Conservation (phyloP, 345 rosid genomes). For the Populus simonii region DNA sequence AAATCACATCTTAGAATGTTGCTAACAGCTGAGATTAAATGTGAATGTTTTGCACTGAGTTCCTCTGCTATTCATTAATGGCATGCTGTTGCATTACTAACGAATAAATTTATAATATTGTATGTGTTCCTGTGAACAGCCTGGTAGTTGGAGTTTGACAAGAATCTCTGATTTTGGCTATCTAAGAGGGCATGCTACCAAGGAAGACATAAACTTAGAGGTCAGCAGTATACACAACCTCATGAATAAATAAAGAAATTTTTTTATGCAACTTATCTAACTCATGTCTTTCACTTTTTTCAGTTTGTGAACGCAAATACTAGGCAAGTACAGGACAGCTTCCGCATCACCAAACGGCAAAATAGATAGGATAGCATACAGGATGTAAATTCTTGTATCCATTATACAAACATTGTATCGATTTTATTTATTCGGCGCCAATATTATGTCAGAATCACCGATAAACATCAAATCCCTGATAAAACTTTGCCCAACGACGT, state of each 20-base stretch:
- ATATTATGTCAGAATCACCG: too few relatives aligned
- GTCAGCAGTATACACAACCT: slow-evolving; percentile 21
- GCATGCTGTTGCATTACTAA: too few relatives aligned
- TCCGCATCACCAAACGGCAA: slow-evolving; percentile 37
- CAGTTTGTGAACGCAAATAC: slow-evolving; percentile 49
- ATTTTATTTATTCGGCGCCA: too few relatives aligned
- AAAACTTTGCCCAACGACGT: too few relatives aligned
- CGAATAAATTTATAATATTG: neutral
- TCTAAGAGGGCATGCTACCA: slow-evolving; percentile 47
- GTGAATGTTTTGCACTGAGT: too few relatives aligned
- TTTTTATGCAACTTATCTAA: neutral
- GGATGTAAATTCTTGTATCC: neutral
- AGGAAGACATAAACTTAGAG: slow-evolving; percentile 41
- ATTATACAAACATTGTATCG: too few relatives aligned
- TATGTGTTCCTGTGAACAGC: slow-evolving; percentile 16
- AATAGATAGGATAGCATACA: neutral
- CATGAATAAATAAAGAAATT: too few relatives aligned
- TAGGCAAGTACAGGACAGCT: slow-evolving; percentile 37
- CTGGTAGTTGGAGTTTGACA: slow-evolving; percentile 43
- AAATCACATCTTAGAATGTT: too few relatives aligned
- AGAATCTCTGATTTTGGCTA: slow-evolving; percentile 52
- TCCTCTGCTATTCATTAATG: too few relatives aligned
- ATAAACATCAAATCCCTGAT: too few relatives aligned
- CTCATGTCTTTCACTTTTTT: neutral
- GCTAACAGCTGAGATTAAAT: too few relatives aligned